A percentile compares a stretch with the other conserved stretches of the same genome.
Evolutionary conservation across 257 asterid genomes (phyloP).

Genomic region (Salvia hispanica): DNA sequence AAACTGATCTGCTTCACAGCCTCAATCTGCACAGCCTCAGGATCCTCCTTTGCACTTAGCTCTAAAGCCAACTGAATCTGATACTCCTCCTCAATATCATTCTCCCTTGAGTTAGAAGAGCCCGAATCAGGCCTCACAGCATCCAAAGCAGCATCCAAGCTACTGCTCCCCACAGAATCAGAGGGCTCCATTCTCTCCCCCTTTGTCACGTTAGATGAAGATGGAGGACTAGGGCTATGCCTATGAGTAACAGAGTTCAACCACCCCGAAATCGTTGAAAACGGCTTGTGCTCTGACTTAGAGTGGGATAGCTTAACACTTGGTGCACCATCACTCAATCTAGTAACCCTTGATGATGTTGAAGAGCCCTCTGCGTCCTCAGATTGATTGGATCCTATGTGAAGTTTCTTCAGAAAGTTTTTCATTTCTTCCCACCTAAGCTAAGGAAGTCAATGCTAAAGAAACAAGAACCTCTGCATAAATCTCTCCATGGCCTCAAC

Average conservation of each 20-base stretch:
- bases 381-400: slow-evolving; percentile 69
- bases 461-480: slow-evolving; percentile 42
- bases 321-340: slow-evolving; percentile 51
- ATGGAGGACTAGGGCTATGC: slow-evolving; percentile 72
- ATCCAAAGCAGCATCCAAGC: slow-evolving; percentile 68
- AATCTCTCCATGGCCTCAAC: slow-evolving; percentile 60
- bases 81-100: slow-evolving; percentile 88
- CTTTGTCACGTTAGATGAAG: slow-evolving; percentile 59
- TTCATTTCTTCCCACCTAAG: slow-evolving; percentile 58
- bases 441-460: slow-evolving; percentile 51
- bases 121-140: slow-evolving; percentile 60
- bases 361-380: slow-evolving; percentile 75
- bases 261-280: slow-evolving; percentile 91
- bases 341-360: slow-evolving; percentile 61
- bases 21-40: slow-evolving; percentile 98
- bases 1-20: slow-evolving; percentile 98
- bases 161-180: slow-evolving; percentile 73
- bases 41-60: slow-evolving; percentile 96
- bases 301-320: slow-evolving; percentile 52
- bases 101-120: slow-evolving; percentile 71
- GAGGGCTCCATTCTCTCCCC: slow-evolving; percentile 62
- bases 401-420: slow-evolving; percentile 79
- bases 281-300: slow-evolving; percentile 71
- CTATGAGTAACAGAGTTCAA: slow-evolving; percentile 74
- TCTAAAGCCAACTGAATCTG: slow-evolving; percentile 91